Evolutionary conservation across 1,139 yeast genomes (phyloP).

Genomic region (Diutina sp.): DNA sequence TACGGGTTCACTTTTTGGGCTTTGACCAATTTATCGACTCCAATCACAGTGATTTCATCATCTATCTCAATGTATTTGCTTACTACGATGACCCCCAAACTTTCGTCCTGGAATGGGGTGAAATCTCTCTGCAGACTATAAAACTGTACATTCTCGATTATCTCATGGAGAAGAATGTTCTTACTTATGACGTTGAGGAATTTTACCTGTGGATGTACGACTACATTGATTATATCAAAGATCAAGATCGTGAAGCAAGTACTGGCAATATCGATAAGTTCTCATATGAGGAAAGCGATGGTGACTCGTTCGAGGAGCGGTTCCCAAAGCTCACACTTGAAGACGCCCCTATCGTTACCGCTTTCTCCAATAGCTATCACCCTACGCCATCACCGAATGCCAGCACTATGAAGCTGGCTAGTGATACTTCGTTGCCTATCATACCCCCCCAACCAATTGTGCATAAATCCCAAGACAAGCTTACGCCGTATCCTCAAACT

Average conservation of each 20-base stretch:
- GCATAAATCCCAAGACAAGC: not conserved
- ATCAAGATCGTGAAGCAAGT: conserved; percentile 12
- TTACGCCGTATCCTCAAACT: not conserved
- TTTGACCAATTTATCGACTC: conserved; percentile 28
- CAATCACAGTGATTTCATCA: conserved; percentile 28
- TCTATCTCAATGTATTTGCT: conserved; percentile 30
- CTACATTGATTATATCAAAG: conserved; percentile 26
- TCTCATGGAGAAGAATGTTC: conserved; percentile 17
- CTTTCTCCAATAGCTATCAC: not conserved
- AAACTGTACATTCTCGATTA: conserved; percentile 19
- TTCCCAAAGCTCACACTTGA: not conserved
- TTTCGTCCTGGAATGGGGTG: conserved; percentile 12
- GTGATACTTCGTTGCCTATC: not conserved
- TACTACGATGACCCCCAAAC: conserved; percentile 24
- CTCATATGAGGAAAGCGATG: not conserved
- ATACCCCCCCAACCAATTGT: not conserved
- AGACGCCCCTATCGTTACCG: not conserved
- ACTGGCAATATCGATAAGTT: not conserved
- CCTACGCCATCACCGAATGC: not conserved
- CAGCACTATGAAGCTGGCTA: not conserved
- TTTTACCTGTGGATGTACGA: conserved; percentile 28
- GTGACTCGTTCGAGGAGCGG: not conserved
- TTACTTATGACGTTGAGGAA: conserved; percentile 25
- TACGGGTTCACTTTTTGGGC: conserved; percentile 32
- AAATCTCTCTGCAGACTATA: conserved; percentile 13